Evolutionary conservation across 345 rosid genomes (phyloP).

Genomic region (Populus simonii): DNA sequence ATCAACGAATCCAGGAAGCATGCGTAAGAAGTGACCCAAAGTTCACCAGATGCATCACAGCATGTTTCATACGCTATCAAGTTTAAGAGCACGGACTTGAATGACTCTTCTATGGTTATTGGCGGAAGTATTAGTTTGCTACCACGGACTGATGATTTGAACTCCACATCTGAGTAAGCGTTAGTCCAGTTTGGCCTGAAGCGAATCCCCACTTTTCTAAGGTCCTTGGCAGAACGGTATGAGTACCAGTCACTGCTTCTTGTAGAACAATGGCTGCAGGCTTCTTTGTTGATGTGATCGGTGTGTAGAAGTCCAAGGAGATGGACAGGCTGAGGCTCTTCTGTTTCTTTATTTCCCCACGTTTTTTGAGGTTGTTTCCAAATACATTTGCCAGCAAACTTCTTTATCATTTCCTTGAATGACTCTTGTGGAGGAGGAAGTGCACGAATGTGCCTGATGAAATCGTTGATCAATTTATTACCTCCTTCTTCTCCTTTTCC

Average conservation of each 20-base stretch:
- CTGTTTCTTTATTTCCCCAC: too few species aligned
- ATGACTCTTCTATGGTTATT: slow-evolving; percentile 16
- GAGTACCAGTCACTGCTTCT: neutral
- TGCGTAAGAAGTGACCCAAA: slow-evolving; percentile 11
- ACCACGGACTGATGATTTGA: neutral
- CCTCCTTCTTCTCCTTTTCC: neutral
- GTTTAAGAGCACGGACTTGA: slow-evolving; percentile 18
- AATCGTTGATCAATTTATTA: neutral
- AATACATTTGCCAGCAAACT: too few species aligned
- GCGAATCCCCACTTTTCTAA: neutral
- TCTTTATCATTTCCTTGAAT: too few species aligned
- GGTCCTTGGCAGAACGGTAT: neutral
- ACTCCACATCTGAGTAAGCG: neutral
- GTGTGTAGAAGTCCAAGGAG: neutral
- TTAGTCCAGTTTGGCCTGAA: neutral
- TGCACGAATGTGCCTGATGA: neutral
- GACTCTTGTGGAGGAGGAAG: too few species aligned
- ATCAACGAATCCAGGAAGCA: slow-evolving; percentile 22
- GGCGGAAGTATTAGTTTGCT: slow-evolving; percentile 11
- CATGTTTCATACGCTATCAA: slow-evolving; percentile 26
- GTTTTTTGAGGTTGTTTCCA: too few species aligned
- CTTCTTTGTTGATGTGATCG: too few species aligned
- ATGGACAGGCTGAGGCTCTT: neutral
- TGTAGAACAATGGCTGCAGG: too few species aligned
- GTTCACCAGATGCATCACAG: neutral